Base-by-base conservation (phyloP, 2,329 filamentous ascomycete species). In the Acephala macrosclerotiorum region DNA sequence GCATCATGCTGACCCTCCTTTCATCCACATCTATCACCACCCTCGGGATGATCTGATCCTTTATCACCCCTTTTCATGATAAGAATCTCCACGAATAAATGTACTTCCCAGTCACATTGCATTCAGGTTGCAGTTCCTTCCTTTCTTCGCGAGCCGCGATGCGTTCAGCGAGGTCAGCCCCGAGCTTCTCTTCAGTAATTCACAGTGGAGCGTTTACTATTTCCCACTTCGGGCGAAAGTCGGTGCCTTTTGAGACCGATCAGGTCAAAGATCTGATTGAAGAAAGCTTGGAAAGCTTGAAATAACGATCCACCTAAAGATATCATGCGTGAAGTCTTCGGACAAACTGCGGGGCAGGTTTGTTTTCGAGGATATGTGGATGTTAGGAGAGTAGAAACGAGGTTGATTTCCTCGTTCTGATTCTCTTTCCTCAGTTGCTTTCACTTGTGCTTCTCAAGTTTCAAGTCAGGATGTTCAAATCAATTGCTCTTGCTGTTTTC, bases 271-370 rank as follows among this genome's bases (percentile, higher is more conserved):
- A 12, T 49, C 45, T 9, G n/a, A 49, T 8, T 20, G 11, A 49
- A n/a, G n/a, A 22, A 22, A 5, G 45, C 20, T 49, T 49, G 45
- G n/a, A 49, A 49, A 49, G 45, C 45, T 49, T 49, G 45, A 25
- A 25, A 22, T 49, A n/a, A 6, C 20, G n/a, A 6, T 11, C 45
- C 45, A 25, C 45, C 11, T 8, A 22, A 47, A n/a, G 18, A 42
- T 42, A n/a, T 6, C 9, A 33, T 33, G 29, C 29, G n/a, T n/a
- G 9, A 33, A 4, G 29, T 9, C 29, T 33, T 33, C 29, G 29
- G 29, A 33, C 9, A 9, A 33, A 33, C 29, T 5, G 29, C 29
- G 29, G 29, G 29, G 29, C 29, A 33, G 4, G 4, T 33, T 33
- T 33, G 29, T 33, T 33, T 33, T 33, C 29, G 29, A 9, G 29